Evolutionary conservation across 108 stramenopile species (phyloP).

Genomic region (Cyclostephanos tholiformis): DNA sequence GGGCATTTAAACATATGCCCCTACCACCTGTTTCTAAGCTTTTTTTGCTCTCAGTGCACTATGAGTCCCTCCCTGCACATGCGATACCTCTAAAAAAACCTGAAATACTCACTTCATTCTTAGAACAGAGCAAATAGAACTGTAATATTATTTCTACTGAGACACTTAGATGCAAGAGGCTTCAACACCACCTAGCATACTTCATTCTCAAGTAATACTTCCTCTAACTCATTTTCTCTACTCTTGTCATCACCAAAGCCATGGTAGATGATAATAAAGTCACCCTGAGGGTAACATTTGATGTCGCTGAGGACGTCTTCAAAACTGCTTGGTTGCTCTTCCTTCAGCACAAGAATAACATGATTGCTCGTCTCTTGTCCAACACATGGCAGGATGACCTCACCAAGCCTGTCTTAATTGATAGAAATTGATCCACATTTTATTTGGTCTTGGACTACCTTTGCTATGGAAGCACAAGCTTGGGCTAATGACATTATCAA

Average conservation of each 20-base stretch:
- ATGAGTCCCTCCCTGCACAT: too few species aligned
- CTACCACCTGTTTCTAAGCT: too few species aligned
- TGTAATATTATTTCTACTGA: too few species aligned
- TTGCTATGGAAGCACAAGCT: not conserved
- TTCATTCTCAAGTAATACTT: too few species aligned
- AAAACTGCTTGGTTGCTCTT: not conserved
- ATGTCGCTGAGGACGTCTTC: not conserved
- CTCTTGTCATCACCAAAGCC: not conserved
- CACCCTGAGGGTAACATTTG: not conserved
- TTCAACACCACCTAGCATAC: too few species aligned
- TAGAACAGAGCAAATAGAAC: too few species aligned
- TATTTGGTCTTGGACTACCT: slow-evolving; percentile 13
- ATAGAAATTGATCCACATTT: slow-evolving; percentile 7
- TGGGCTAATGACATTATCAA: not conserved
- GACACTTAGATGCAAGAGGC: too few species aligned
- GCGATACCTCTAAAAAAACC: too few species aligned
- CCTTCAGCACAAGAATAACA: not conserved
- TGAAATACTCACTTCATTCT: too few species aligned
- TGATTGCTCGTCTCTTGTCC: not conserved
- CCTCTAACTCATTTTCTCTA: too few species aligned
- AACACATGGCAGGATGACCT: not conserved
- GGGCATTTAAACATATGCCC: too few species aligned
- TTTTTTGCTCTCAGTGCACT: too few species aligned
- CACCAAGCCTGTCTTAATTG: slow-evolving; percentile 20
- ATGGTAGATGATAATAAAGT: not conserved